Percentiles rank a stretch among this genome's conserved stretches.
These are phyloP conservation scores for Delitschia confertaspora DNA, from an alignment of 495 filamentous ascomycete genomes.

Conservation along the genomic window DNA sequence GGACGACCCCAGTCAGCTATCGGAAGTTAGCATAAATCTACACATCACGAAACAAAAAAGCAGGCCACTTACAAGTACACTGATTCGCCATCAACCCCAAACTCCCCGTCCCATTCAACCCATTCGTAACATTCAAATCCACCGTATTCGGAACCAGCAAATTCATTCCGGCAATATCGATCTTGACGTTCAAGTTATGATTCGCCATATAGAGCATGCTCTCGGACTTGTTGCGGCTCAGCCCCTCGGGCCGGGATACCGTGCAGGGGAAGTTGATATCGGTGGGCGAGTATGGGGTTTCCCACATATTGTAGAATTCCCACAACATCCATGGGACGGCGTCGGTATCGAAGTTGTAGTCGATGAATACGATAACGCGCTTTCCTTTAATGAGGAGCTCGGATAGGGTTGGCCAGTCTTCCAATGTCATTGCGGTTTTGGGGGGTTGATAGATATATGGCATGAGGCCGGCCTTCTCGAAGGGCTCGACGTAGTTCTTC, in stretches of 20 bases:
- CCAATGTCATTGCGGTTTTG: slow-evolving; percentile 55
- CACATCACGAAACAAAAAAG: neutral
- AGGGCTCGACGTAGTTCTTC: slow-evolving; percentile 39
- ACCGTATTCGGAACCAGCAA: slow-evolving; percentile 71
- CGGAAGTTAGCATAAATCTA: neutral
- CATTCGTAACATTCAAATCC: slow-evolving; percentile 61
- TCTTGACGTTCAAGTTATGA: slow-evolving; percentile 76
- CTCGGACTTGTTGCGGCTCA: slow-evolving; percentile 44
- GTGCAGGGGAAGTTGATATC: slow-evolving; percentile 52
- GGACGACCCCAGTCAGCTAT: slow-evolving; percentile 53
- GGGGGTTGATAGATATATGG: slow-evolving; percentile 64
- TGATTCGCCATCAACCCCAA: slow-evolving; percentile 58
- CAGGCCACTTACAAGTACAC: slow-evolving; percentile 50
- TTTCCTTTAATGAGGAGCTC: slow-evolving; percentile 65
- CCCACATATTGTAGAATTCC: slow-evolving; percentile 59
- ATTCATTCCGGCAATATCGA: slow-evolving; percentile 48
- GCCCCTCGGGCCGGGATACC: slow-evolving; percentile 50
- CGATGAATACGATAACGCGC: slow-evolving; percentile 59
- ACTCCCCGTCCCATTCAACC: slow-evolving; percentile 53
- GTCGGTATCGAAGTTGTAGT: slow-evolving; percentile 77
- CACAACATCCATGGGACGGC: slow-evolving; percentile 60
- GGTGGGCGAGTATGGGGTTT: slow-evolving; percentile 58
- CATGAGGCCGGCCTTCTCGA: slow-evolving; percentile 51
- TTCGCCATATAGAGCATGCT: slow-evolving; percentile 80
- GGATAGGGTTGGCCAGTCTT: slow-evolving; percentile 77